Evolutionary conservation across 2,329 filamentous ascomycete species (phyloP).

Genomic region (Epichloe sp.): DNA sequence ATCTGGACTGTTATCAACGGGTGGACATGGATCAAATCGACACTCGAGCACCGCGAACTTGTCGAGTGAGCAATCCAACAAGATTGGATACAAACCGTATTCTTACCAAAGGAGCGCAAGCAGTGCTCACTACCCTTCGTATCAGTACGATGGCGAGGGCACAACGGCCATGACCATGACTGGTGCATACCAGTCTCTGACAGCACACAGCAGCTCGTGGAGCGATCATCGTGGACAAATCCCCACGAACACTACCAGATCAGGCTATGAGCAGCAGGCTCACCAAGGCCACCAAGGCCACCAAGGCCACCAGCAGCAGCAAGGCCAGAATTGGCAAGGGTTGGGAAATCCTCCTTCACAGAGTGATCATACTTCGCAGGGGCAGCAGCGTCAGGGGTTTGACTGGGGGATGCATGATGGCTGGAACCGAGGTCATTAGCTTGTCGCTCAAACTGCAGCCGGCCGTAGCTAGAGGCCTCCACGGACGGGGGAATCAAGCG

Average conservation of each 20-base stretch:
- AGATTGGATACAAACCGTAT: constrained; percentile 20
- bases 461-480: background rate
- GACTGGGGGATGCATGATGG: constrained; percentile 5
- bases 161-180: background rate
- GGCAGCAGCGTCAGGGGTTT: background rate
- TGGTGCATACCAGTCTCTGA: background rate
- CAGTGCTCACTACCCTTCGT: background rate
- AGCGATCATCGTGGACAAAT: background rate
- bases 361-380: background rate
- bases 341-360: background rate
- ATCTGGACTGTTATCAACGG: background rate
- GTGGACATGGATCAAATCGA: background rate
- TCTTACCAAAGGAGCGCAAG: constrained; percentile 14
- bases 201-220: background rate
- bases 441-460: background rate
- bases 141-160: background rate
- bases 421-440: constrained; percentile 2
- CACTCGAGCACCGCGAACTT: constrained; percentile 7
- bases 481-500: too few relatives aligned
- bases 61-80: constrained; percentile 4
- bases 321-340: constrained; percentile 2
- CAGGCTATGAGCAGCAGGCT: background rate
- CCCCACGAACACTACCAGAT: background rate
- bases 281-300: background rate
- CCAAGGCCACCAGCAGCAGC: background rate